Evolutionary conservation across 345 rosid species (phyloP), one percentile per base, ranked within the genome.

Genomic region (Camelina sativa): DNA sequence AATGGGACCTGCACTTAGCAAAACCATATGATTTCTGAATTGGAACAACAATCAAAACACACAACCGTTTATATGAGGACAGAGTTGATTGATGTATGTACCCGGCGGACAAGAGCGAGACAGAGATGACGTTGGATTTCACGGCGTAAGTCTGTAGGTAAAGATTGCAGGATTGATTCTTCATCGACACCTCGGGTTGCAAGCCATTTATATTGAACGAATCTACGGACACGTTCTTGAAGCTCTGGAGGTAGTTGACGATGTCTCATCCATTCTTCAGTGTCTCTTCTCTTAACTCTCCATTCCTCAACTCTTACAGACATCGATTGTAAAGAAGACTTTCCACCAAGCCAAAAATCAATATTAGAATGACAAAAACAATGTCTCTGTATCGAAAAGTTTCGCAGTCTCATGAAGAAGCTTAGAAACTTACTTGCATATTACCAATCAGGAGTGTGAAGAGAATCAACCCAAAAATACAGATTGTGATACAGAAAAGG

Each of bases 181-280:
- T 90, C 99, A 51, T 90, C 80, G 51, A 95, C 99, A 11, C 99
- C 99, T 81, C 99, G 76, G 0, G 97, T 90, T 48, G 99, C 91
- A 55, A 90, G 89, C 97, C 99, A 95, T 80, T 95, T 90, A 75
- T 89, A 90, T 65, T 92, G 99, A 25, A 85, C 84, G 50, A 85
- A 95, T 37, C 82, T 85, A 34, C 84, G 90, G 23, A 95, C 90
- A 16, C 96, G 88, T 71, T 95, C 97, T 66, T 85, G 91, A 69
- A 95, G 83, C 52, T 81, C 87, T 5, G 79, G 85, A 30, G 97
- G 97, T 76, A 95, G 69, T 69, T 95, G 99, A 5, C 99, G 90
- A 80, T 89, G 97, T 73, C 94, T 84, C 99, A 90, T 95, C 97
- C 97, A 89, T 75, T 92, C 97, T 80, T 95, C 97, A 51, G 94